Evolutionary conservation across 305 asterid species (phyloP), one percentile per base, ranked within the genome.

Genomic region (Fraxinus velutina): DNA sequence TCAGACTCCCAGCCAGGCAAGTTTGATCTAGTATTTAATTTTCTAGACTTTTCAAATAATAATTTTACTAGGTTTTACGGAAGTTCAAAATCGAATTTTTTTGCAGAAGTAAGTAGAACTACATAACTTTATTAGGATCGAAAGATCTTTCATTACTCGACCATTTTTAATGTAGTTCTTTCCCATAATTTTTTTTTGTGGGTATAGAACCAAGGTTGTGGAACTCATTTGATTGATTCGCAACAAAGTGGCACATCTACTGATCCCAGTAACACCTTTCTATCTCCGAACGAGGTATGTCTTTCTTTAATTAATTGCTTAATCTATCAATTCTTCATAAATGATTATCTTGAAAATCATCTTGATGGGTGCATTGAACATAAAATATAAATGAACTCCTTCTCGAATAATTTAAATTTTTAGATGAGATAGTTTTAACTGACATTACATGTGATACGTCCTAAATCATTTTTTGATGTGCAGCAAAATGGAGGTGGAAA

Each of bases 1-100:
- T 44, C 85, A 78, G 76, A 27, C 74, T 76, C 79, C 34, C 2
- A 80, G 75, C 82, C 87, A 88, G 87, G 92, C 78, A 80, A 85
- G 87, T 78, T 57, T 62, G 34, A 15, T 57, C 15, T 33, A 19
- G 32, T 77, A 32, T 52, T 55, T 22, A 22, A 22, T 19, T 62
- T 21, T 17, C 6, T 21, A 50, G 62, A 12, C 21, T 60, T 22
- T 60, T 60, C 70, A 60, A 60, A 6, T 57, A 17, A 1, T 57
- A 57, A 17, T 55, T 55, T 13, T 47, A 8, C 50, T 42, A 15
- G 1, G 21, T 50, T 0, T 50, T 4, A 50, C 4, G 60, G 60
- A 15, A 50, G 60, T 50, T 50, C 7, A 50, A 50, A 22, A 4
- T 22, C 30, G 24, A 76, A 4, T 13, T 3, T 62, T 77, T 30